phyloP scores from a whole-genome alignment of 495 filamentous ascomycete genomes.

The Aspergillus ellipticus region DNA sequence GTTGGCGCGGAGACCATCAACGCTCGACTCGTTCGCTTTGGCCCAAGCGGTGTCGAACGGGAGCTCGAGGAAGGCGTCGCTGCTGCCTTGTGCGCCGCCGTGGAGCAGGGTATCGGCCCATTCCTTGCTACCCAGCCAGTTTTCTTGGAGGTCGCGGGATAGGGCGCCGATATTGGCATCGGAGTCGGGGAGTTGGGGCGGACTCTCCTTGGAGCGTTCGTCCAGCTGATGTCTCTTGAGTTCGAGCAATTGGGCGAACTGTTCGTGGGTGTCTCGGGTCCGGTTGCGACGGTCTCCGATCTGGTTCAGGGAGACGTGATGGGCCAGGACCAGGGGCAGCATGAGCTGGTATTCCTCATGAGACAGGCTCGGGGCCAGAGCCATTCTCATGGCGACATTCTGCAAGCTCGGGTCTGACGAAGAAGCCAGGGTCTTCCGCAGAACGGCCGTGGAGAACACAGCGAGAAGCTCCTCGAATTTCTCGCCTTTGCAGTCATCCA shows the following conservation, averaged over 20 bases:
- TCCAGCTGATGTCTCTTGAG: slow-evolving; percentile 46
- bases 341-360: slow-evolving; percentile 57
- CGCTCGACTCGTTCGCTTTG: slow-evolving; percentile 51
- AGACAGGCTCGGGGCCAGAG: slow-evolving; percentile 58
- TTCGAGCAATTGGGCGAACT: slow-evolving; percentile 59
- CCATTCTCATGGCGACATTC: slow-evolving; percentile 54
- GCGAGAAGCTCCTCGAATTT: slow-evolving; percentile 75
- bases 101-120: slow-evolving; percentile 65
- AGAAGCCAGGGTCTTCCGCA: slow-evolving; percentile 62
- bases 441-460: slow-evolving; percentile 72
- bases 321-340: slow-evolving; percentile 64
- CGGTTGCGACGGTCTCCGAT: slow-evolving; percentile 37
- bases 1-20: slow-evolving; percentile 45
- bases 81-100: slow-evolving; percentile 55
- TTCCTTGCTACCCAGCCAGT: slow-evolving; percentile 70
- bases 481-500: slow-evolving; percentile 87
- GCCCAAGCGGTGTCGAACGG: slow-evolving; percentile 66
- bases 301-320: slow-evolving; percentile 59
- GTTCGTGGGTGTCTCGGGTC: slow-evolving; percentile 49
- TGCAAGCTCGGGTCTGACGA: slow-evolving; percentile 26
- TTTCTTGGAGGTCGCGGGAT: slow-evolving; percentile 54
- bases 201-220: slow-evolving; percentile 22
- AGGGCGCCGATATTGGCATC: slow-evolving; percentile 29
- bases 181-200: slow-evolving; percentile 27
- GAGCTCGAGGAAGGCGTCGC: slow-evolving; percentile 59